A percentile compares a stretch with the other conserved stretches of the same genome.
These are phyloP conservation scores for Sonneratia alba DNA, from an alignment of 345 rosid species.

Conservation along the genomic window DNA sequence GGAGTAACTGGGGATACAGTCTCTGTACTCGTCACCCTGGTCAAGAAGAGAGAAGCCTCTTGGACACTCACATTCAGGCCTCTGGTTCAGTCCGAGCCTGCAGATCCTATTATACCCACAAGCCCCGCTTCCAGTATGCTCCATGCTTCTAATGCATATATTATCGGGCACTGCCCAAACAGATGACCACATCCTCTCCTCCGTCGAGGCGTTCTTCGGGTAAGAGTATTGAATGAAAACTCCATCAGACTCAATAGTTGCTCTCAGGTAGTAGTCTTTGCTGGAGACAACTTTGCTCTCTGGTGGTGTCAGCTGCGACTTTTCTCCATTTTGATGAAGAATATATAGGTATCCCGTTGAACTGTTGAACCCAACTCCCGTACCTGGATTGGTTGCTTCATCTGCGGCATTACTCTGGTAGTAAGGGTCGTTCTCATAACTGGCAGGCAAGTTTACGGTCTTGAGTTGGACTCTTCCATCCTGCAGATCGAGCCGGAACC, in stretches of 20 bases:
- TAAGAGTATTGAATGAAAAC: constrained; percentile 20
- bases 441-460: constrained; percentile 12
- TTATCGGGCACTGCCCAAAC: constrained; percentile 12
- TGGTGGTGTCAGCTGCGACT: neutral
- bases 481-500: constrained; percentile 14
- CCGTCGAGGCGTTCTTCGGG: constrained; percentile 8
- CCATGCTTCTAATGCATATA: constrained; percentile 8
- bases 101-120: constrained; percentile 31
- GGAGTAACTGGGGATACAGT: constrained; percentile 17
- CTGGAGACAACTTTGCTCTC: neutral
- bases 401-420: neutral
- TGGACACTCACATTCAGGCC: constrained; percentile 23
- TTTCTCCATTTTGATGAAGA: constrained; percentile 2
- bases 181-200: neutral
- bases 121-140: constrained; percentile 11
- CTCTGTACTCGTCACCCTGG: constrained; percentile 8
- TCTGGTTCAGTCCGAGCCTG: neutral
- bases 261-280: constrained; percentile 16
- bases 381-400: constrained; percentile 5
- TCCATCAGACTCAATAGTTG: constrained; percentile 23
- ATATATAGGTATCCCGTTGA: constrained; percentile 8
- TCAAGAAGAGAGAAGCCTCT: constrained; percentile 12
- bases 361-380: constrained; percentile 4
- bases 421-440: neutral
- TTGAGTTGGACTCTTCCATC: constrained; percentile 9